phyloP scores from a whole-genome alignment of 2,329 filamentous ascomycete genomes.

The Sporothrix pseudoabietina region DNA sequence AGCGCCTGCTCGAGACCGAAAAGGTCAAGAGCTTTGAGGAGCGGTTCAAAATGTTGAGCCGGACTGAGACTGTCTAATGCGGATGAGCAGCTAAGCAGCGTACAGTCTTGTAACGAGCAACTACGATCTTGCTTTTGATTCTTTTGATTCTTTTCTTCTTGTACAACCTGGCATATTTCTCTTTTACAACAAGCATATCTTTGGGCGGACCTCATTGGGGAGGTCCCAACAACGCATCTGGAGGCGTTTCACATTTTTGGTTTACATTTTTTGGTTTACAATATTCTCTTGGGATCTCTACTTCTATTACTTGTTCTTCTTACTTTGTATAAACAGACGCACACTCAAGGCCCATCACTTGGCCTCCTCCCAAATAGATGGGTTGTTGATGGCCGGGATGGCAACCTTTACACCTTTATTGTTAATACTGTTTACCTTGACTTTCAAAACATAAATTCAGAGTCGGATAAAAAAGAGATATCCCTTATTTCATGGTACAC shows the following conservation, averaged over 20 bases:
- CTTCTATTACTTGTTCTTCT: not conserved
- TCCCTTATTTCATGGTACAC: not conserved
- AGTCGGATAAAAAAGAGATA: not conserved
- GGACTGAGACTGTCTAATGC: constrained; percentile 4
- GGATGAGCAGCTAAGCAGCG: not conserved
- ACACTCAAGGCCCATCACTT: not conserved
- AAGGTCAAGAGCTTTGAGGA: constrained; percentile 56
- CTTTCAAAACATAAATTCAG: not conserved
- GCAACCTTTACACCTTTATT: constrained; percentile 1
- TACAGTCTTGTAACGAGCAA: not conserved
- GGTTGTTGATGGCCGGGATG: not conserved
- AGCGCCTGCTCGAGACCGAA: constrained; percentile 67
- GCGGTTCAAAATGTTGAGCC: constrained; percentile 43
- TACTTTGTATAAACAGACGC: not conserved
- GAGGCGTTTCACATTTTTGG: constrained; percentile 8
- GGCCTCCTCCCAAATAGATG: not conserved
- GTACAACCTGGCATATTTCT: constrained; percentile 18
- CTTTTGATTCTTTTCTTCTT: not conserved
- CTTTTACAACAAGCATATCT: not conserved
- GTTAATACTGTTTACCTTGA: not conserved
- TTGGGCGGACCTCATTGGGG: constrained; percentile 3
- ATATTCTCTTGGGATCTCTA: not conserved
- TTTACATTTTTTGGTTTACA: not conserved
- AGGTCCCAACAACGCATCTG: not conserved
- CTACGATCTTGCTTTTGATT: not conserved